These are phyloP conservation scores for Thecaphora thlaspeos DNA, from an alignment of 1,284 basidiomycete species.

Conservation along the genomic window DNA sequence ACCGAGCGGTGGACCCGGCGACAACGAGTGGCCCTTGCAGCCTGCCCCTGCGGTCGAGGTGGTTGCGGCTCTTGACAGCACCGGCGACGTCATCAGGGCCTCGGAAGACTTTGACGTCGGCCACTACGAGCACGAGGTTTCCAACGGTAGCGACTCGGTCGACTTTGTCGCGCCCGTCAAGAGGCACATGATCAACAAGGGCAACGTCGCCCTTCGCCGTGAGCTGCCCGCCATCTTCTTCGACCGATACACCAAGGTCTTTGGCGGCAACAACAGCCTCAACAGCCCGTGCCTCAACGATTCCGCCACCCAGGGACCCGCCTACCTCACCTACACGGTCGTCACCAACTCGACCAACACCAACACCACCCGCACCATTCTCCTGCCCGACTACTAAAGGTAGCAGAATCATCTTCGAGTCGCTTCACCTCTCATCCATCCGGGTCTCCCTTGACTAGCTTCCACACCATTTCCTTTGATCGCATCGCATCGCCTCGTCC, in stretches of 20 bases:
- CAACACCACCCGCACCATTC: too few species aligned
- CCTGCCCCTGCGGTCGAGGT: neutral
- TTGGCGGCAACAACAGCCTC: conserved; percentile 15
- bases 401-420: too few species aligned
- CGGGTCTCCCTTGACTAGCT: too few species aligned
- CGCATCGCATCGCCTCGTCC: too few species aligned
- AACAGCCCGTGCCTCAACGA: conserved; percentile 22
- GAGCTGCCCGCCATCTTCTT: too few species aligned
- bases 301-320: conserved; percentile 20
- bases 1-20: neutral
- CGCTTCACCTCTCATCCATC: too few species aligned
- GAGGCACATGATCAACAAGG: neutral
- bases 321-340: conserved; percentile 36
- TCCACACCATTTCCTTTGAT: too few species aligned
- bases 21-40: neutral
- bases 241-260: conserved; percentile 13
- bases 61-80: neutral
- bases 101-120: neutral
- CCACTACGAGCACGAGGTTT: neutral
- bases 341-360: too few species aligned
- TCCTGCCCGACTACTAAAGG: too few species aligned
- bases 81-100: neutral
- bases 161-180: neutral
- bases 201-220: neutral
- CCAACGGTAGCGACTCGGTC: neutral